A percentile compares a stretch with the other conserved stretches of the same genome.
These are phyloP conservation scores for Sarocladiaceae sp. DNA, from an alignment of 2,329 filamentous ascomycete species.

Conservation along the genomic window DNA sequence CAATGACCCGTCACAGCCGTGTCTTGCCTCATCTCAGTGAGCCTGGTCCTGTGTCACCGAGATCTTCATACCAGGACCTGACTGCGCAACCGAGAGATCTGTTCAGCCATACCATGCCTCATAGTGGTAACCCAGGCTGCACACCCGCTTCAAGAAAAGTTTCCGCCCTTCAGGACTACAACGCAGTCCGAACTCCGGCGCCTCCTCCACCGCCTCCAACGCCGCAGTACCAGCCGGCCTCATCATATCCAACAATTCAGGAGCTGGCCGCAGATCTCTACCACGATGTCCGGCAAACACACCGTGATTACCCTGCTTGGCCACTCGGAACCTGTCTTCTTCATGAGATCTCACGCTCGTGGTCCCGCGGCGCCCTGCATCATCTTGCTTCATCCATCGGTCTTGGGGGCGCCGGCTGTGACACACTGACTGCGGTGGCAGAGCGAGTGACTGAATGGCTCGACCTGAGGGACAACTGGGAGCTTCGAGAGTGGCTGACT, in stretches of 20 bases:
- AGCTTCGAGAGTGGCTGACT: background rate
- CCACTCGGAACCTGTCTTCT: constrained; percentile 8
- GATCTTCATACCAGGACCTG: no score
- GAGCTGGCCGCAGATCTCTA: constrained; percentile 1
- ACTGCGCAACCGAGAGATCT: no score
- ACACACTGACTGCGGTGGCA: background rate
- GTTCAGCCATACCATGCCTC: no score
- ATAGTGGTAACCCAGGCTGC: no score
- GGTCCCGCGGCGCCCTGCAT: constrained; percentile 4
- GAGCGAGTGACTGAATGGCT: background rate
- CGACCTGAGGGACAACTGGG: background rate
- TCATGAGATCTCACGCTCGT: constrained; percentile 4
- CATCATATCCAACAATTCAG: constrained; percentile 1
- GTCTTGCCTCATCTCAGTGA: no score
- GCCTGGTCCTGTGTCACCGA: no score
- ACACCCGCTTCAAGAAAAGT: no score
- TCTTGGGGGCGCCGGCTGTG: background rate
- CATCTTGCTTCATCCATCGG: background rate
- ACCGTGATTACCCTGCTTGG: constrained; percentile 13
- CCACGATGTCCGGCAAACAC: constrained; percentile 10
- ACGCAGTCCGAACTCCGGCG: background rate
- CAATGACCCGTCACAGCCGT: no score
- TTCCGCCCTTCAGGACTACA: no score
- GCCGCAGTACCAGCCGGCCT: no score
- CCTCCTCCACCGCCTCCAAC: background rate